A percentile compares a stretch with the other conserved stretches of the same genome.
These are phyloP conservation scores for Coffea canephora DNA, from an alignment of 257 asterid genomes.

Conservation along the genomic window DNA sequence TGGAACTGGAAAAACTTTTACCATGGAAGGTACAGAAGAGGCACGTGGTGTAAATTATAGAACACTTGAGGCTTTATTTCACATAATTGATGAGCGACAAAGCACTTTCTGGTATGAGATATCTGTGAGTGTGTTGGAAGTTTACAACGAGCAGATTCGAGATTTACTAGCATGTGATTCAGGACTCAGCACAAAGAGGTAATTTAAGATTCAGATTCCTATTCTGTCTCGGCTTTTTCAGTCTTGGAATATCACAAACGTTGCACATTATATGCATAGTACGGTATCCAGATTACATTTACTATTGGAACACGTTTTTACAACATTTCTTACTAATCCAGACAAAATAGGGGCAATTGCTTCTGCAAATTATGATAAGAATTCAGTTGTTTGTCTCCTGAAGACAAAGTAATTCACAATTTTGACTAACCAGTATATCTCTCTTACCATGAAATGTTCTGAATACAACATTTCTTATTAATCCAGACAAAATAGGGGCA, in stretches of 20 bases:
- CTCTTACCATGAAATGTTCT: too few relatives aligned
- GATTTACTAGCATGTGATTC: conserved; percentile 67
- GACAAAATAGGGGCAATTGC: neutral
- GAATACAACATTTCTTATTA: too few relatives aligned
- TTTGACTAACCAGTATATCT: too few relatives aligned
- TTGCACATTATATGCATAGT: too few relatives aligned
- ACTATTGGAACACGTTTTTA: too few relatives aligned
- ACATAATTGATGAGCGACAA: conserved; percentile 72
- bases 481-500: neutral
- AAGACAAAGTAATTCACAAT: too few relatives aligned
- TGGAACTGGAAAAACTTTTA: conserved; percentile 93
- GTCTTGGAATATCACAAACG: neutral
- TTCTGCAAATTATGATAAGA: neutral
- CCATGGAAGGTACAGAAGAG: conserved; percentile 90
- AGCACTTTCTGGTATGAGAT: conserved; percentile 60
- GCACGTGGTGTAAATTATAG: conserved; percentile 95
- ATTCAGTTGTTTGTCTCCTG: neutral
- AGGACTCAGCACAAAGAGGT: conserved; percentile 61
- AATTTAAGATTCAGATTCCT: conserved; percentile 2
- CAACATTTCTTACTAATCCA: too few relatives aligned
- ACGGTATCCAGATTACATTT: neutral
- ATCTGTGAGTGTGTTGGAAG: conserved; percentile 91
- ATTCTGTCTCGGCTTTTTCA: neutral
- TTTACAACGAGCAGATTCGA: conserved; percentile 90
- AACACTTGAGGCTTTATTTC: conserved; percentile 79